Evolutionary conservation across 805 yeast genomes (phyloP).

Genomic region (Starmerella lactis-condensi): DNA sequence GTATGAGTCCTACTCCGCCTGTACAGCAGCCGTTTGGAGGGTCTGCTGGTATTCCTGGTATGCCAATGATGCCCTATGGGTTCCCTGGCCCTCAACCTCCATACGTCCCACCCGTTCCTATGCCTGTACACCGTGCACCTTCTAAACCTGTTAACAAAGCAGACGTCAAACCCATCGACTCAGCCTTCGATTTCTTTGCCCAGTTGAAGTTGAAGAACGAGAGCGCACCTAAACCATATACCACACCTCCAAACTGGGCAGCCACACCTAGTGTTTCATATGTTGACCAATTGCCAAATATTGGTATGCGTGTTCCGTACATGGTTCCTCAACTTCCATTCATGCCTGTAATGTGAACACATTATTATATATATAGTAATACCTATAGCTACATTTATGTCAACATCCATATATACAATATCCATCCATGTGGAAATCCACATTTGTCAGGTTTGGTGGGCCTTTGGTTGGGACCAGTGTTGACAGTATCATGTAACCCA

Average conservation of each 20-base stretch:
- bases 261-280: constrained; percentile 6
- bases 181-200: constrained; percentile 10
- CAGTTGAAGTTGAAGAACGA: constrained; percentile 25
- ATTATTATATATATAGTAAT: no score
- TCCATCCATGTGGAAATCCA: no score
- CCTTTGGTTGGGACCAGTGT: no score
- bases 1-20: constrained; percentile 11
- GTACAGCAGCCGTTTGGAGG: constrained; percentile 16
- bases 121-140: constrained; percentile 1
- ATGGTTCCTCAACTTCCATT: constrained; percentile 2
- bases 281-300: constrained; percentile 11
- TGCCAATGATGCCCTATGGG: constrained; percentile 4
- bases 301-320: constrained; percentile 1
- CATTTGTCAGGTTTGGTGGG: no score
- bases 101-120: not conserved
- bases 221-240: constrained; percentile 8
- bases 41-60: constrained; percentile 8
- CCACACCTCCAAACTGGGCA: constrained; percentile 15
- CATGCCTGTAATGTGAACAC: no score
- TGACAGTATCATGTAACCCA: no score
- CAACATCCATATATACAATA: no score
- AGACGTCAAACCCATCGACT: constrained; percentile 4
- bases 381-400: no score
- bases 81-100: not conserved
- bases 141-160: constrained; percentile 1